These are phyloP conservation scores for Geotrichum candidum DNA, from an alignment of 1,139 yeast species.

Conservation along the genomic window DNA sequence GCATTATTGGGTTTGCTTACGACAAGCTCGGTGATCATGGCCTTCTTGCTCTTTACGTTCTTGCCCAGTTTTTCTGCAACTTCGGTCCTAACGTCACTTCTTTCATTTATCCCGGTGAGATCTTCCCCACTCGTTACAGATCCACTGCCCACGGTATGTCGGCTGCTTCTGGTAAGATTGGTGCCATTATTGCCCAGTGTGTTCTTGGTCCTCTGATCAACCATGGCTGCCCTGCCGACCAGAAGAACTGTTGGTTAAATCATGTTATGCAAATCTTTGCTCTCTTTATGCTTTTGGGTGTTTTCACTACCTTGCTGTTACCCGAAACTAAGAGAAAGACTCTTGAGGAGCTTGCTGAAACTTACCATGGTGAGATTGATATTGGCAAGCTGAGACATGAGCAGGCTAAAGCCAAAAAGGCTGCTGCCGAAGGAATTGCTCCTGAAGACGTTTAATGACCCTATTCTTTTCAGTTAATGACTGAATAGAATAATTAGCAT, in stretches of 20 bases:
- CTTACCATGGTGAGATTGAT: slow-evolving; percentile 71
- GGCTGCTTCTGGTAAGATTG: slow-evolving; percentile 93
- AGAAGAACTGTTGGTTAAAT: slow-evolving; percentile 69
- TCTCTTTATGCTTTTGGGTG: slow-evolving; percentile 78
- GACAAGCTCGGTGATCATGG: slow-evolving; percentile 42
- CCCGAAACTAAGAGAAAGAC: slow-evolving; percentile 92
- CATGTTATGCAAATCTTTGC: slow-evolving; percentile 93
- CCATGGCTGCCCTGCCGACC: slow-evolving; percentile 61
- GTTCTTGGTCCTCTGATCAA: slow-evolving; percentile 69
- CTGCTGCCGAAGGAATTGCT: slow-evolving; percentile 2
- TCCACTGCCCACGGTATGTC: slow-evolving; percentile 97
- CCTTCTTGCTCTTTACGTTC: slow-evolving; percentile 57
- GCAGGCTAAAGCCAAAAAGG: slow-evolving; percentile 1
- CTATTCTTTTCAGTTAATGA: background rate
- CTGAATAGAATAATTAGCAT: background rate
- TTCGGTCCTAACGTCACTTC: slow-evolving; percentile 92
- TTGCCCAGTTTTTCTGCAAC: slow-evolving; percentile 62
- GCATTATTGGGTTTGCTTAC: slow-evolving; percentile 59
- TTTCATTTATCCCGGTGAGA: slow-evolving; percentile 92
- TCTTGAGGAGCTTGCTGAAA: slow-evolving; percentile 71
- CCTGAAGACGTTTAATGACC: slow-evolving; percentile 5
- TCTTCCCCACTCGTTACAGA: slow-evolving; percentile 95
- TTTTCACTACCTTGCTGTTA: slow-evolving; percentile 54
- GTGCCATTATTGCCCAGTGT: slow-evolving; percentile 78
- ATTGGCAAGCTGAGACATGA: slow-evolving; percentile 34